phyloP scores from a whole-genome alignment of 805 yeast species.

The Lipomyces oligophaga region DNA sequence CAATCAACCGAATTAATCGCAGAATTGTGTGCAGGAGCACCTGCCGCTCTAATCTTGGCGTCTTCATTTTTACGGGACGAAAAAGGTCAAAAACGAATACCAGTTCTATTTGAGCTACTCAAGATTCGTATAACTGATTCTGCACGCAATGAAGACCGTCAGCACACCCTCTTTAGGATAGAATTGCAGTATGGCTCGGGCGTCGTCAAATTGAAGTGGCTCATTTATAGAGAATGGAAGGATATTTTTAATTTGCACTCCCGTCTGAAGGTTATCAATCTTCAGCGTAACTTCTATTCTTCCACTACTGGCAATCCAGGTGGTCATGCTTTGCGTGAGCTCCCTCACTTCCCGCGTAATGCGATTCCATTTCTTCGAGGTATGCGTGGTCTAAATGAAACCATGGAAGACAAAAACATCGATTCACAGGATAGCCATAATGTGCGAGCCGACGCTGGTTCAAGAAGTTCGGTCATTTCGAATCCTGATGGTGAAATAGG shows the following conservation, averaged over 20 bases:
- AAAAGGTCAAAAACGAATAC: constrained; percentile 56
- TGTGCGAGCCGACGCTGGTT: constrained; percentile 6
- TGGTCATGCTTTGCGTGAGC: constrained; percentile 31
- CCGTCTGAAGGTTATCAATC: constrained; percentile 53
- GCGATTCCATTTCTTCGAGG: constrained; percentile 31
- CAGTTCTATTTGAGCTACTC: constrained; percentile 69
- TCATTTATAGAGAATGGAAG: constrained; percentile 63
- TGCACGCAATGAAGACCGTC: constrained; percentile 38
- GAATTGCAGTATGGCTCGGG: constrained; percentile 91
- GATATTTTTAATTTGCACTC: constrained; percentile 73
- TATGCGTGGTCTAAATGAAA: constrained; percentile 19
- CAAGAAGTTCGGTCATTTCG: constrained; percentile 5
- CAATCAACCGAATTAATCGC: constrained; percentile 42
- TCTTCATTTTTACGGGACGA: constrained; percentile 75
- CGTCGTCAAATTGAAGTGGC: constrained; percentile 72
- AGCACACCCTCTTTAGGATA: constrained; percentile 52
- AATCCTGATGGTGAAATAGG: not conserved
- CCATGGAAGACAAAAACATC: not conserved
- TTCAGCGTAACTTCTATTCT: constrained; percentile 30
- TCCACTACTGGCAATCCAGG: constrained; percentile 31
- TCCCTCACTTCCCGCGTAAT: constrained; percentile 45
- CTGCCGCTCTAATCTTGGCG: constrained; percentile 71
- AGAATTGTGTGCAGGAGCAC: constrained; percentile 61
- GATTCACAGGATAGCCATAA: constrained; percentile 21
- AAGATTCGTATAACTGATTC: constrained; percentile 53